Evolutionary conservation across 1,284 basidiomycete species (phyloP), one percentile per base, ranked within the genome.

Genomic region (Tremellales sp.): DNA sequence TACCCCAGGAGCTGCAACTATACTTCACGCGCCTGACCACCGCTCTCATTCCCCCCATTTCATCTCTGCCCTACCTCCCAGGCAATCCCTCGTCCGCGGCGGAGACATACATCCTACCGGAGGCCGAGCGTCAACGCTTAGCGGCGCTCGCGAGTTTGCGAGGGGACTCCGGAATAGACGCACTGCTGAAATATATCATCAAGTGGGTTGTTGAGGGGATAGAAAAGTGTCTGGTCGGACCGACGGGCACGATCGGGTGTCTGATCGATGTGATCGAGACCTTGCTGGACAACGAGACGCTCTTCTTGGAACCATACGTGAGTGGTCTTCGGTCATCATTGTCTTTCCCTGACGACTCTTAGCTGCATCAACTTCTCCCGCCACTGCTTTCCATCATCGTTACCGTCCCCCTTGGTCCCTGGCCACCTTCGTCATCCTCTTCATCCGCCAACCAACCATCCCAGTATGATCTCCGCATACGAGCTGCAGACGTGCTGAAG

Each of bases 231-330:
- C 52, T 65, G 36, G 62, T 54, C 60, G 69, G 57, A 76, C 81
- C 53, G 72, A 75, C 43, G 81, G 88, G 57, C 71, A 74, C 51
- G 80, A 86, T 94, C 3, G 85, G 86, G 55, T 83, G 89, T 25
- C 74, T 89, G 49, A 74, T 95, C 51, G 86, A 91, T 54, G 86
- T 87, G 14, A 81, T 90, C 37, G 79, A 84, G 50, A 85, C 89
- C 0, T 76, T 94, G 29, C 73, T 93, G 35, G 84, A 86, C 57
- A 98, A 93, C 68, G 78, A 78, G 43, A 86, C 84, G 2, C 74
- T 98, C n/a, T 97, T 94, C 63, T 82, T 97, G 24, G 94, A 98
- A 72, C 94, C 93, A 37, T 97, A 95, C 66, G 89, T 94, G 64
- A 72, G 88, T 79, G 24, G 33, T 2, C 31, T 32, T 41, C 29